Conservation (phyloP, 306 rosid species). For the Senna tora region DNA sequence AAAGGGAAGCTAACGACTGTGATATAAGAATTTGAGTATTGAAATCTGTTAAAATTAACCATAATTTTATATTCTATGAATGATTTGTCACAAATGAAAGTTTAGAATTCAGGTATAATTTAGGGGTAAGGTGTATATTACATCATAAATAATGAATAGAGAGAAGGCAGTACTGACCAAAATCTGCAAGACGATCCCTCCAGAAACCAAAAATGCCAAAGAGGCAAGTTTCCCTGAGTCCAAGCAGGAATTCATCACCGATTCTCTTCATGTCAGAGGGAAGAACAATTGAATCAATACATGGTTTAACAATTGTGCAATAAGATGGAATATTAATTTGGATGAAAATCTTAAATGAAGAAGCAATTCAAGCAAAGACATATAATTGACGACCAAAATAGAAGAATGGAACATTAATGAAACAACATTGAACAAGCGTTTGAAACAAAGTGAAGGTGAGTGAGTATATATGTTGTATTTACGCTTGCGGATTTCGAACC, state of each 20-base stretch:
- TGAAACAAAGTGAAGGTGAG: background rate
- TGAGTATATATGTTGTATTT: background rate
- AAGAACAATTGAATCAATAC: conserved; percentile 47
- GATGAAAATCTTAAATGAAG: conserved; percentile 10
- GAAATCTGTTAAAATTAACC: no score
- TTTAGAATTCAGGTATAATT: no score
- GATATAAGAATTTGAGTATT: no score
- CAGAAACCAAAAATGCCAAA: conserved; percentile 80
- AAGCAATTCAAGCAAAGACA: background rate
- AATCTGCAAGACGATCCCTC: conserved; percentile 82
- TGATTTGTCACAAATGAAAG: conserved; percentile 23
- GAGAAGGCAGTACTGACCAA: conserved; percentile 58
- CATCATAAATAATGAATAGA: conserved; percentile 16
- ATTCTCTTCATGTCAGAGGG: conserved; percentile 53
- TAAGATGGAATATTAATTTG: background rate
- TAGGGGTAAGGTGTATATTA: no score
- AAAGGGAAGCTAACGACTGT: no score
- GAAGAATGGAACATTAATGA: background rate
- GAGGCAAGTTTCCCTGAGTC: conserved; percentile 67
- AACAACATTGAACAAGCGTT: background rate
- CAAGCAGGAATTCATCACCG: conserved; percentile 65
- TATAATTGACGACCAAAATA: background rate
- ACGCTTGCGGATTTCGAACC: no score
- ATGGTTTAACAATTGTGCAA: background rate
- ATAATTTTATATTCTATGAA: no score